Evolutionary conservation across 768 basidiomycete genomes (phyloP).

Genomic region (Kwoniella pini): DNA sequence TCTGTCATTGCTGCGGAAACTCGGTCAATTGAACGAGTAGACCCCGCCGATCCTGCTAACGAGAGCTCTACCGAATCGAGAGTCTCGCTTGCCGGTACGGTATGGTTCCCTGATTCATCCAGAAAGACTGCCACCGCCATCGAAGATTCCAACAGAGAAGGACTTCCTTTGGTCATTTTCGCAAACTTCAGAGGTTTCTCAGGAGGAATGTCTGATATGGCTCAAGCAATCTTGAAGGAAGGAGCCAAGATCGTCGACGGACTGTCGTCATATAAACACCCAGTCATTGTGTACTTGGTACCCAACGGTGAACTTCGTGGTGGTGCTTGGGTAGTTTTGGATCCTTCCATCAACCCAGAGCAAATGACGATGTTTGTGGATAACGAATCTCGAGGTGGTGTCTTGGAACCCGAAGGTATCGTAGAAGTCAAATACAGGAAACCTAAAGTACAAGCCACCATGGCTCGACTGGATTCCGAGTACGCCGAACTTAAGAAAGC

Average conservation of each 20-base stretch:
- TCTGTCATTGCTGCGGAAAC: slow-evolving; percentile 91
- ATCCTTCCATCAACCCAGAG: slow-evolving; percentile 92
- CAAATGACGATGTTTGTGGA: slow-evolving; percentile 99
- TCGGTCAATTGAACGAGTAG: slow-evolving; percentile 90
- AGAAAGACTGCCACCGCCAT: slow-evolving; percentile 99
- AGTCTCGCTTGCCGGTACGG: slow-evolving; percentile 96
- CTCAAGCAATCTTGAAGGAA: slow-evolving; percentile 94
- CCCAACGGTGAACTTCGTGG: slow-evolving; percentile 98
- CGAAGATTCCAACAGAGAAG: slow-evolving; percentile 97
- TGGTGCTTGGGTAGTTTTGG: slow-evolving; percentile 98
- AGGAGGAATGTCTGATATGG: slow-evolving; percentile 67
- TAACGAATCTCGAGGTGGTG: slow-evolving; percentile 90
- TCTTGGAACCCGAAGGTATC: slow-evolving; percentile 91
- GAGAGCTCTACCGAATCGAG: slow-evolving; percentile 93
- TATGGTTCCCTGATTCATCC: slow-evolving; percentile 99
- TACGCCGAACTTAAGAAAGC: slow-evolving; percentile 79
- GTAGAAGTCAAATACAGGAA: slow-evolving; percentile 80
- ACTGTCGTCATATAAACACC: slow-evolving; percentile 92
- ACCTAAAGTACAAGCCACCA: slow-evolving; percentile 82
- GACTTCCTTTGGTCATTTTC: slow-evolving; percentile 94
- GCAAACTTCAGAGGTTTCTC: slow-evolving; percentile 99
- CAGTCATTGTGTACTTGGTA: slow-evolving; percentile 96
- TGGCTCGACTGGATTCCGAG: slow-evolving; percentile 87
- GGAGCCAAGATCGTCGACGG: slow-evolving; percentile 99
- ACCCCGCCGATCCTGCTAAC: slow-evolving; percentile 97